These are phyloP conservation scores for Adansonia rubrostipa DNA, from an alignment of 441 rosid genomes.

Conservation along the genomic window DNA sequence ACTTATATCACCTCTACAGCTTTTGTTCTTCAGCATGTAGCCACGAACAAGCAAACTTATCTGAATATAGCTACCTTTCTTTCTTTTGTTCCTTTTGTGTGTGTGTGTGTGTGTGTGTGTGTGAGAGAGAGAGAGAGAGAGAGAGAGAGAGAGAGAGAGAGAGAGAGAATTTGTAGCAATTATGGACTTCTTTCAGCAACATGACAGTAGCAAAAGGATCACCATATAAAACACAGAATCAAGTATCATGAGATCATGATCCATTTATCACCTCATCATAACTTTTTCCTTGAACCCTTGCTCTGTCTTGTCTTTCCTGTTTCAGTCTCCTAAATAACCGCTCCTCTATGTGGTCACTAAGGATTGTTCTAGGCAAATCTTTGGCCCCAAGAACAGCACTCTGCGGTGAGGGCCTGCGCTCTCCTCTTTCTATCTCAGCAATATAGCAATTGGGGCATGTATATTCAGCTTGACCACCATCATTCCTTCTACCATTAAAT, in stretches of 20 bases:
- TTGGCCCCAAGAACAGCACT: conserved; percentile 99
- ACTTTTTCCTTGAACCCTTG: conserved; percentile 82
- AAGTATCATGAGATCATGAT: background rate
- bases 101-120: background rate
- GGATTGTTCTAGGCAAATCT: conserved; percentile 91
- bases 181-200: background rate
- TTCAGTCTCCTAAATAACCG: conserved; percentile 78
- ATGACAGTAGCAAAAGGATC: background rate
- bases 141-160: no score
- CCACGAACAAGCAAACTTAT: background rate
- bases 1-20: background rate
- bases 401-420: conserved; percentile 91
- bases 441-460: conserved; percentile 99
- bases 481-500: conserved; percentile 97
- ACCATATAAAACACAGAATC: conserved; percentile 7
- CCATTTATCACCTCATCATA: conserved; percentile 79
- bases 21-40: background rate
- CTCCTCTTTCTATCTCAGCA: conserved; percentile 84
- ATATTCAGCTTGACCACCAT: conserved; percentile 99
- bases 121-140: no score
- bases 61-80: background rate
- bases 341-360: conserved; percentile 97
- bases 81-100: background rate
- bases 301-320: conserved; percentile 89
- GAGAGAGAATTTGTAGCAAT: no score